A percentile compares a stretch with the other conserved stretches of the same genome.
phyloP scores from a whole-genome alignment of 495 filamentous ascomycete species.

The Penicillium longicatenatum region DNA sequence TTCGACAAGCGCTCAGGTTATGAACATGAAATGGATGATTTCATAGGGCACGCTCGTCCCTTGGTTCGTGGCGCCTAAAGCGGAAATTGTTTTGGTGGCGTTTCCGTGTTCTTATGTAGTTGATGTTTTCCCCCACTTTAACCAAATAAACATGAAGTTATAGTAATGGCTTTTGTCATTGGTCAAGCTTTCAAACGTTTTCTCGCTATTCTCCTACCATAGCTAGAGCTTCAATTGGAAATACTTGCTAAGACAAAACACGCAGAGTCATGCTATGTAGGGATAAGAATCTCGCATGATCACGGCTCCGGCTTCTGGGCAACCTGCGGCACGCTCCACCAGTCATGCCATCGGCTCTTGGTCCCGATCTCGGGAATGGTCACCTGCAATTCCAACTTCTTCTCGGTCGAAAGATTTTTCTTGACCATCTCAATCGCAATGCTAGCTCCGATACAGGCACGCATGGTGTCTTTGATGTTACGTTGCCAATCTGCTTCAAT shows the following conservation, averaged over 20 bases:
- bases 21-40: slow-evolving; percentile 19
- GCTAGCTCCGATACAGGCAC: slow-evolving; percentile 66
- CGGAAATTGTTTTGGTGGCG: slow-evolving; percentile 2
- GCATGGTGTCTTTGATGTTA: slow-evolving; percentile 59
- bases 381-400: slow-evolving; percentile 35
- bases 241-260: background rate
- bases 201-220: background rate
- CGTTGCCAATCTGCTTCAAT: slow-evolving; percentile 61
- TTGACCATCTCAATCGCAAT: slow-evolving; percentile 62
- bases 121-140: background rate
- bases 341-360: slow-evolving; percentile 64
- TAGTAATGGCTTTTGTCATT: too few species aligned
- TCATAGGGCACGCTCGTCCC: slow-evolving; percentile 17
- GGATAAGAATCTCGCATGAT: background rate
- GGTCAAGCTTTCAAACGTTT: background rate
- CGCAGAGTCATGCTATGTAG: background rate
- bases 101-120: background rate
- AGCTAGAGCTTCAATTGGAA: too few species aligned
- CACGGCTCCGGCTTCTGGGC: slow-evolving; percentile 15
- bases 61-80: slow-evolving; percentile 16
- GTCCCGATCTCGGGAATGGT: slow-evolving; percentile 55
- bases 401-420: slow-evolving; percentile 38
- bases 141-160: background rate
- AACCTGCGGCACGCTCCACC: slow-evolving; percentile 78
- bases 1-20: background rate